These are phyloP conservation scores for Verticillium albo-atrum DNA, from an alignment of 2,329 filamentous ascomycete genomes.

Conservation along the genomic window DNA sequence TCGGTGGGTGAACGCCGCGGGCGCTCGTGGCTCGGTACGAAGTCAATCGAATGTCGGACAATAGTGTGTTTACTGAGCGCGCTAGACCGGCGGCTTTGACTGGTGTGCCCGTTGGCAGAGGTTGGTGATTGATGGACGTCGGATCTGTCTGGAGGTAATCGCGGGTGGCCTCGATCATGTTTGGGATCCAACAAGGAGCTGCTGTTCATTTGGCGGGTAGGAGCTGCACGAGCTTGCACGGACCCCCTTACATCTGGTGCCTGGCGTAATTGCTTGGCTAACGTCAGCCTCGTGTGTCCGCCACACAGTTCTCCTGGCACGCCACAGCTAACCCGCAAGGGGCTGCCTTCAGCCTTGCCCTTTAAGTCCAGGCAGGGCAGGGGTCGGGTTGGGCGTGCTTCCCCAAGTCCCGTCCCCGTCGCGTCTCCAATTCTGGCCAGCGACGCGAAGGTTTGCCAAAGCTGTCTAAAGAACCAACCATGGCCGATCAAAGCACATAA, in stretches of 20 bases:
- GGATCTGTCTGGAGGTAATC: not conserved
- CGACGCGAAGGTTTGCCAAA: not conserved
- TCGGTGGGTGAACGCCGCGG: not conserved
- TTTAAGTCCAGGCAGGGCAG: not conserved
- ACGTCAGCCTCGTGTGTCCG: not conserved
- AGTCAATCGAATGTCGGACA: not conserved
- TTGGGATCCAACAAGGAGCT: not conserved
- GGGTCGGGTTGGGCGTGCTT: not conserved
- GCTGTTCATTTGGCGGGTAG: not conserved
- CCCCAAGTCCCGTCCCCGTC: not conserved
- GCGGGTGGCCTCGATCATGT: not conserved
- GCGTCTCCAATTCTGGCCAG: not conserved
- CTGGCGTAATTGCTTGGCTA: not conserved
- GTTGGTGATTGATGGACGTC: not conserved
- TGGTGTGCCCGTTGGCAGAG: not conserved
- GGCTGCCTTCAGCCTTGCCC: not conserved
- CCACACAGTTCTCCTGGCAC: not conserved
- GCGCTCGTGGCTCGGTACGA: not conserved
- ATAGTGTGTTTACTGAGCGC: not conserved
- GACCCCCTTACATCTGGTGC: not conserved
- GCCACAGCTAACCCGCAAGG: not conserved
- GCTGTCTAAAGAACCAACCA: not conserved
- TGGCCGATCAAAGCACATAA: not conserved
- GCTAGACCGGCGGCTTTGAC: not conserved
- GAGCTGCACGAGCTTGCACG: not conserved